Base-by-base conservation (phyloP, 2,329 filamentous ascomycete species). In the Stagonosporopsis cucurbitacearum region DNA sequence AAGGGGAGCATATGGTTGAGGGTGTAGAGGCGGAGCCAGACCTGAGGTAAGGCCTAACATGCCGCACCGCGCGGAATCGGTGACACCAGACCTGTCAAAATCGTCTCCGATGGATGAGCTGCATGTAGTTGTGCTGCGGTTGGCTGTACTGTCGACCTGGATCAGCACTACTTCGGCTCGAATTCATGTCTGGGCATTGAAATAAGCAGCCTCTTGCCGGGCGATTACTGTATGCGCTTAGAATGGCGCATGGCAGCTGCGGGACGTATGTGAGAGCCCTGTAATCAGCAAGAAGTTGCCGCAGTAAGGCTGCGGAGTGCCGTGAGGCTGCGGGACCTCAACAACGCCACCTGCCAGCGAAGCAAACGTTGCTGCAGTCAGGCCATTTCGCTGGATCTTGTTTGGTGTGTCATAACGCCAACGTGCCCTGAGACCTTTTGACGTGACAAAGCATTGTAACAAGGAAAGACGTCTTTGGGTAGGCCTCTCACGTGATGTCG, bases 81-180 rank as follows among this genome's bases (percentile, higher is more conserved):
- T 47, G 28, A 42, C 50, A 36, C 20, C 15, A 35, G 33, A 28
- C 39, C 15, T 36, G 47, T 50, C 39, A 43, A 43, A 36, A 35
- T 43, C 32, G 19, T 40, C 39, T 15, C n/a, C 9, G 20, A 25
- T 8, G 19, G 33, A 22, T 20, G 22, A 36, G 39, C 20, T 23
- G 39, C 39, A 50, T 20, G 35, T 20, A 37, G 12, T n/a, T 35
- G 15, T 17, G 15, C 3, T 33, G 17, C 13, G 33, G 30, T 33
- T 35, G 37, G 50, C 43, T 47, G 8, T 8, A 11, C 28, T 15
- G 8, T 13, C n/a, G 28, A 43, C 17, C 41, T 41, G 19, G 26
- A 30, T 53, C 47, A 53, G 50, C 50, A 53, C 50, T 53, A 53
- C 36, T 19, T 53, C 30, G 43, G 22, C 19, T 42, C 43, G 28